Evolutionary conservation across 2,329 filamentous ascomycete species (phyloP).

Genomic region (Epichloe brachyelytri): DNA sequence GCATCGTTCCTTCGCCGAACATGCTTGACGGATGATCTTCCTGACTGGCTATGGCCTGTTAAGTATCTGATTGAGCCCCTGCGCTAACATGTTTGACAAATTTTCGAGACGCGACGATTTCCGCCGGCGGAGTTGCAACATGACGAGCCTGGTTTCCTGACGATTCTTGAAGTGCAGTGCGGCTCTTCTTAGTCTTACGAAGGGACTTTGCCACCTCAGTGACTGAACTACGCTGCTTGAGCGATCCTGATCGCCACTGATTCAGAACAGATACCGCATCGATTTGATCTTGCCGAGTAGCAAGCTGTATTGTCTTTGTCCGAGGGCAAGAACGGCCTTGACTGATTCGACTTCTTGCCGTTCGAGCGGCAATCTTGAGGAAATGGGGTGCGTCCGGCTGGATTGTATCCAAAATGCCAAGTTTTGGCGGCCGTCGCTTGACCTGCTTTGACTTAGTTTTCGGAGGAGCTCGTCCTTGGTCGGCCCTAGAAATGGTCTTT

Average conservation of each 20-base stretch:
- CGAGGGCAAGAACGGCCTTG: slow-evolving; percentile 42
- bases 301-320: slow-evolving; percentile 46
- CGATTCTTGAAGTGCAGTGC: slow-evolving; percentile 10
- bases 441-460: not conserved
- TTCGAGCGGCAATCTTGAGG: slow-evolving; percentile 47
- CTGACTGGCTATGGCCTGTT: not conserved
- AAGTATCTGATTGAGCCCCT: slow-evolving; percentile 17
- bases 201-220: slow-evolving; percentile 11
- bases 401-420: slow-evolving; percentile 50
- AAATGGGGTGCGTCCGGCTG: slow-evolving; percentile 41
- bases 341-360: slow-evolving; percentile 32
- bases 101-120: slow-evolving; percentile 8
- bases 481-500: not conserved
- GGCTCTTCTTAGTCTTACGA: slow-evolving; percentile 2
- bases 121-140: not conserved
- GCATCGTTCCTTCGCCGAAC: not conserved
- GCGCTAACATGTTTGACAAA: slow-evolving; percentile 18
- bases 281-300: slow-evolving; percentile 45
- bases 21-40: not conserved
- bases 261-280: slow-evolving; percentile 41
- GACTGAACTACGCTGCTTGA: slow-evolving; percentile 28
- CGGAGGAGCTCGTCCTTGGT: not conserved
- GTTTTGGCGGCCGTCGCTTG: slow-evolving; percentile 25
- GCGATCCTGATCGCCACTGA: slow-evolving; percentile 42
- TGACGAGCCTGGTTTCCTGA: slow-evolving; percentile 10